A percentile compares a stretch with the other conserved stretches of the same genome.
Evolutionary conservation across 2,329 filamentous ascomycete genomes (phyloP).

Genomic region (Penicillium nordicum): DNA sequence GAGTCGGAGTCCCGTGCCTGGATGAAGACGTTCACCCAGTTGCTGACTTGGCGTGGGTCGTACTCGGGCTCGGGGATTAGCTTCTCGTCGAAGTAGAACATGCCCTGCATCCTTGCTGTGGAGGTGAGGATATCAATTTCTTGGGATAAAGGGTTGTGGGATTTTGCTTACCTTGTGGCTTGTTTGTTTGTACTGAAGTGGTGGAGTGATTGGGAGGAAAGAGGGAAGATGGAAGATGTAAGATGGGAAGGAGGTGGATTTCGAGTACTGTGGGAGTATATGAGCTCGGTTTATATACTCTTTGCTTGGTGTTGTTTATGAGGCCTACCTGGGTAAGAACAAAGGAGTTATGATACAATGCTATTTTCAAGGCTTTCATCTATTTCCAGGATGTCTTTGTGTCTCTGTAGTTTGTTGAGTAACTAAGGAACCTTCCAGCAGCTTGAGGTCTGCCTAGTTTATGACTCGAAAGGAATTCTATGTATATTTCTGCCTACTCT

Average conservation of each 20-base stretch:
- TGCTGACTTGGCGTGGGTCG: constrained; percentile 1
- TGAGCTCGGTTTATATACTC: neutral
- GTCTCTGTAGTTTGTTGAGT: neutral
- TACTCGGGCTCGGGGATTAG: constrained; percentile 5
- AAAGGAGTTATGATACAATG: neutral
- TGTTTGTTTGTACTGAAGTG: neutral
- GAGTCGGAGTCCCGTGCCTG: neutral
- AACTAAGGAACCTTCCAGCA: neutral
- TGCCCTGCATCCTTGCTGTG: neutral
- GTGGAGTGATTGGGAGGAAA: neutral
- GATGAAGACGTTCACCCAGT: constrained; percentile 9
- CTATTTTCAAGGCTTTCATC: neutral
- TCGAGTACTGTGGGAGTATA: neutral
- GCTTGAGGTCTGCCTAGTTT: neutral
- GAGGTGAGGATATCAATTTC: neutral
- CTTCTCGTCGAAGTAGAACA: constrained; percentile 6
- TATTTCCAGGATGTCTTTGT: neutral
- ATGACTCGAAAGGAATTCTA: neutral
- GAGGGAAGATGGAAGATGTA: neutral
- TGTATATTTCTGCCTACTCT: neutral
- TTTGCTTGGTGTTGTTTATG: neutral
- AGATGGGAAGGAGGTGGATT: neutral
- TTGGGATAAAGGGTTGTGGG: neutral
- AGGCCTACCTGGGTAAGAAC: neutral
- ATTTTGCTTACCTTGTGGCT: neutral